A percentile compares a stretch with the other conserved stretches of the same genome.
Conservation (phyloP, 768 basidiomycete species). For the Dentipellis fragilis region DNA sequence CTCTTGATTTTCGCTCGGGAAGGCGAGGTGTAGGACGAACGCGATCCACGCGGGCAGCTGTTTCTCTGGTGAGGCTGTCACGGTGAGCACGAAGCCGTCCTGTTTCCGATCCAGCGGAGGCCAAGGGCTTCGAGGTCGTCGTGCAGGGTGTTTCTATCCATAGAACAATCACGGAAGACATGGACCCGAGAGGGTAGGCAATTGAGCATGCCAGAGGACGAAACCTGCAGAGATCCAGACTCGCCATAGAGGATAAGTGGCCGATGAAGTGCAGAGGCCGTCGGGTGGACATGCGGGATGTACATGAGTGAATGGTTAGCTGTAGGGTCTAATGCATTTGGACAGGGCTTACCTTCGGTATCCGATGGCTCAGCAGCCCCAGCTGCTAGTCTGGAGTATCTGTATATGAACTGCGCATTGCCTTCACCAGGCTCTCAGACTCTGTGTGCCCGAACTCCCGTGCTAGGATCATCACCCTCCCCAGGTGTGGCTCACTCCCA, state of each 20-base stretch:
- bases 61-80: slow-evolving; percentile 5
- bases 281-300: slow-evolving; percentile 5
- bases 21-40: slow-evolving; percentile 5
- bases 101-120: slow-evolving; percentile 12
- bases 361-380: slow-evolving; percentile 24
- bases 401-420: slow-evolving; percentile 1
- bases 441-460: not conserved
- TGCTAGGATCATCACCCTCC: slow-evolving; percentile 16
- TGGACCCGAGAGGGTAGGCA: slow-evolving; percentile 6
- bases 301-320: not conserved
- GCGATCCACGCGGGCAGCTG: slow-evolving; percentile 4
- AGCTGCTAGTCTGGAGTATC: slow-evolving; percentile 16
- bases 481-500: slow-evolving; percentile 11
- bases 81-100: slow-evolving; percentile 6
- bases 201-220: slow-evolving; percentile 1
- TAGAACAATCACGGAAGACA: slow-evolving; percentile 7
- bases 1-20: not conserved
- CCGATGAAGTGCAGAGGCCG: slow-evolving; percentile 9
- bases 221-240: slow-evolving; percentile 8
- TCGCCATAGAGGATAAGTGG: slow-evolving; percentile 10
- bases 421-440: not conserved
- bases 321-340: not conserved
- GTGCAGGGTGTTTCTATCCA: slow-evolving; percentile 2
- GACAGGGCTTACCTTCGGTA: slow-evolving; percentile 8
- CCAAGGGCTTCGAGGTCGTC: slow-evolving; percentile 8